phyloP scores from a whole-genome alignment of 805 yeast genomes.

The Scheffersomyces ergatensis region DNA sequence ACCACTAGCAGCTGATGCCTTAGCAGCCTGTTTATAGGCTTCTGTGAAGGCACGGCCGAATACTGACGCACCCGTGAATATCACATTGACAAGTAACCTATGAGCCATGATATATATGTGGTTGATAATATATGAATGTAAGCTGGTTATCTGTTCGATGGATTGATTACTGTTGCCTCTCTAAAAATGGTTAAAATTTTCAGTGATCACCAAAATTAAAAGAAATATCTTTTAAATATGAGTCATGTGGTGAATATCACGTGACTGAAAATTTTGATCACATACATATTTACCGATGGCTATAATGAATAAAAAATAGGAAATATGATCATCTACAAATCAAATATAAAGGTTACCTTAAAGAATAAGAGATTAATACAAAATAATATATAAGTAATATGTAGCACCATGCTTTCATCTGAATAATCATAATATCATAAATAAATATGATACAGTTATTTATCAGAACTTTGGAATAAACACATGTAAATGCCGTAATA shows the following conservation, averaged over 20 bases:
- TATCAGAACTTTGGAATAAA: conserved; percentile 29
- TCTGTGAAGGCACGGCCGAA: conserved; percentile 96
- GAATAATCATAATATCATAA: conserved; percentile 20
- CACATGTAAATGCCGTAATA: conserved; percentile 15
- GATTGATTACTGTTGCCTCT: too few species aligned
- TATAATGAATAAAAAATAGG: too few species aligned
- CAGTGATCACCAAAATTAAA: too few species aligned
- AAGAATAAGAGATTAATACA: background rate
- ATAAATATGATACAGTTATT: conserved; percentile 8
- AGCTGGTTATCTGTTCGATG: too few species aligned
- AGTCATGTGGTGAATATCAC: too few species aligned
- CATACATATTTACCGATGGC: too few species aligned
- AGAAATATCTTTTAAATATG: too few species aligned
- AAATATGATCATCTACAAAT: too few species aligned
- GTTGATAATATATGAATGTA: too few species aligned
- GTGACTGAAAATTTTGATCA: too few species aligned
- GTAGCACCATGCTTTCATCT: conserved; percentile 56
- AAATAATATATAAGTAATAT: conserved; percentile 15
- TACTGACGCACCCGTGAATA: conserved; percentile 92
- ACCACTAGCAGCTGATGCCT: conserved; percentile 78
- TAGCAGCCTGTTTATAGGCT: conserved; percentile 95
- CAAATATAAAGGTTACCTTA: background rate
- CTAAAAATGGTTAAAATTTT: too few species aligned
- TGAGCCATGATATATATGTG: too few species aligned
- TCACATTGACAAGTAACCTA: conserved; percentile 82